These are phyloP conservation scores for Chimonanthus praecox DNA, from an alignment of 164 flowering plant species.

Conservation along the genomic window DNA sequence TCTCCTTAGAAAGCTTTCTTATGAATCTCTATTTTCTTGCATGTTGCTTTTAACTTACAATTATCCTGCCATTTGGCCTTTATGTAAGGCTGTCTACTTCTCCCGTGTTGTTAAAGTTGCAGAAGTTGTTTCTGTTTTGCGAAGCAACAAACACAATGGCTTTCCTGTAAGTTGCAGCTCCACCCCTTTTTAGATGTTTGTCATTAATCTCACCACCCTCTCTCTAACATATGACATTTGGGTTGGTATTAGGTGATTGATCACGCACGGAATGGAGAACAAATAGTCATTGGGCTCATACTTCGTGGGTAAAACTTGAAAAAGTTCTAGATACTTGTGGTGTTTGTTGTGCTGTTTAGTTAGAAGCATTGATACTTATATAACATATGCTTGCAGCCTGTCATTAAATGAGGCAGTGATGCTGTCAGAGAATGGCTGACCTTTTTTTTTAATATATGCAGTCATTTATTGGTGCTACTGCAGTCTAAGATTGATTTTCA, in stretches of 20 bases:
- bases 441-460: conserved; percentile 26
- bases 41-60: conserved; percentile 10
- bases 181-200: neutral
- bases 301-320: conserved; percentile 63
- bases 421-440: no score
- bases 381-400: no score
- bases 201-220: neutral
- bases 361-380: no score
- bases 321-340: neutral
- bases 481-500: conserved; percentile 93
- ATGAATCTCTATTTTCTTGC: neutral
- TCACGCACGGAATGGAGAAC: conserved; percentile 67
- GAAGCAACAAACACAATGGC: conserved; percentile 78
- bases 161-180: conserved; percentile 61
- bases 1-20: conserved; percentile 7
- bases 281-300: conserved; percentile 80
- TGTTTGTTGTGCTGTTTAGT: neutral
- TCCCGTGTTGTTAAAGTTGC: conserved; percentile 86
- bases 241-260: conserved; percentile 63
- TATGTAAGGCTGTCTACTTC: conserved; percentile 66
- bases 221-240: neutral
- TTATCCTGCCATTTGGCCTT: conserved; percentile 7
- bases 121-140: conserved; percentile 61
- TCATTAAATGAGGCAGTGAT: neutral
- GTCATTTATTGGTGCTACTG: conserved; percentile 86